Percentiles rank a stretch among this genome's conserved stretches.
phyloP scores from a whole-genome alignment of 2,329 filamentous ascomycete species.

The Mycosphaerella sp. region DNA sequence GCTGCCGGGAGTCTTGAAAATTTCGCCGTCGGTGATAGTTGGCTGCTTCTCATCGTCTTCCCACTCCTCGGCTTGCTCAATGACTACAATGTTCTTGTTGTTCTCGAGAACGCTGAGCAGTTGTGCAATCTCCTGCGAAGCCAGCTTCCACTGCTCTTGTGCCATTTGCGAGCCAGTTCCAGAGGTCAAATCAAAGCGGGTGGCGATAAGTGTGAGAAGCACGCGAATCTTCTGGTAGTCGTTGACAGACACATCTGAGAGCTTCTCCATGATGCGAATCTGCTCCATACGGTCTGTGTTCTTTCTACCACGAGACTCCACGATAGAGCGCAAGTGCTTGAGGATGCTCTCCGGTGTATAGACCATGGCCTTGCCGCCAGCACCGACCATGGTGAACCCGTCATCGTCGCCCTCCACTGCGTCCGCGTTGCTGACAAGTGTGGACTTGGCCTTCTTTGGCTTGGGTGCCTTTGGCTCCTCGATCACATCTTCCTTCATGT shows the following conservation, averaged over 20 bases:
- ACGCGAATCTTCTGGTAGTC: conserved; percentile 94
- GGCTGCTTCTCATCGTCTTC: conserved; percentile 97
- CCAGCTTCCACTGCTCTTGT: conserved; percentile 93
- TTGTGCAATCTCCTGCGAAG: conserved; percentile 75
- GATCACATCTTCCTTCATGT: conserved; percentile 79
- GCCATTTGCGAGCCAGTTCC: conserved; percentile 78
- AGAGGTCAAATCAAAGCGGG: conserved; percentile 85
- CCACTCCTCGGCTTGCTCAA: conserved; percentile 95
- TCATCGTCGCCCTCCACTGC: conserved; percentile 62
- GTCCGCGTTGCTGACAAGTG: conserved; percentile 48
- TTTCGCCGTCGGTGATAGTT: conserved; percentile 62
- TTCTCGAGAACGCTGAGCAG: conserved; percentile 74
- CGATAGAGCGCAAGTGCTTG: conserved; percentile 87
- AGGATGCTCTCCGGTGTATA: conserved; percentile 98
- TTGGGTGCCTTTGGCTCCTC: conserved; percentile 52
- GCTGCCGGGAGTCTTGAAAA: conserved; percentile 89
- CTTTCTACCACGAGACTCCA: conserved; percentile 97
- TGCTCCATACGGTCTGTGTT: conserved; percentile 94
- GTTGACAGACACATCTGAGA: conserved; percentile 78
- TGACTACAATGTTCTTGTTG: conserved; percentile 74
- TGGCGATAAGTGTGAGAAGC: conserved; percentile 83
- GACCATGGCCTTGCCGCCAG: conserved; percentile 78
- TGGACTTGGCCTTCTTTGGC: conserved; percentile 47
- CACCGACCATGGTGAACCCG: conserved; percentile 82
- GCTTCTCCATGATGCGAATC: conserved; percentile 95